These are phyloP conservation scores for Argentina anserina DNA, from an alignment of 306 rosid genomes.

Conservation along the genomic window DNA sequence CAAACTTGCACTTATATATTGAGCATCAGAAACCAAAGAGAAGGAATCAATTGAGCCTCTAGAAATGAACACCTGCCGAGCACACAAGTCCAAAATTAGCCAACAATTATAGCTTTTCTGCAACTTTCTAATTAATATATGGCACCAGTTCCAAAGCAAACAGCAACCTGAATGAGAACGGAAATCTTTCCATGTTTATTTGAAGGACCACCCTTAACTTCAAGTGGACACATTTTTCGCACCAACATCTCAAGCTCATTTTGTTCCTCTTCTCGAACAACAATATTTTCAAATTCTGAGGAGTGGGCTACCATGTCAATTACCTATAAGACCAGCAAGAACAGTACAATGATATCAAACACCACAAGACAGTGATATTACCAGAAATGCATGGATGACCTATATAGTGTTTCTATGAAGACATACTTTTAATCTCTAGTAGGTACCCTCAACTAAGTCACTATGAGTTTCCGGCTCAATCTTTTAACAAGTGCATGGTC, in stretches of 20 bases:
- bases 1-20: slow-evolving; percentile 96
- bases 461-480: not conserved
- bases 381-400: not conserved
- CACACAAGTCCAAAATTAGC: slow-evolving; percentile 30
- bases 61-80: slow-evolving; percentile 82
- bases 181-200: slow-evolving; percentile 94
- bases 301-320: slow-evolving; percentile 92
- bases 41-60: slow-evolving; percentile 81
- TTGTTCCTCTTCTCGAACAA: slow-evolving; percentile 95
- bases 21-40: slow-evolving; percentile 91
- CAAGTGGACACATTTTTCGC: slow-evolving; percentile 74
- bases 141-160: slow-evolving; percentile 15
- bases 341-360: slow-evolving; percentile 2
- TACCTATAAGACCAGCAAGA: slow-evolving; percentile 49
- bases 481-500: not conserved
- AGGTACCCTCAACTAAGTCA: not conserved
- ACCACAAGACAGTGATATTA: not conserved
- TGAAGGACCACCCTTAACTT: slow-evolving; percentile 92
- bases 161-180: slow-evolving; percentile 81
- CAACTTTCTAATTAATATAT: slow-evolving; percentile 4
- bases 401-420: not conserved
- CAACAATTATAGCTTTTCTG: slow-evolving; percentile 6
- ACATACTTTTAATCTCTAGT: not conserved
- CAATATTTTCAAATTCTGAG: slow-evolving; percentile 94
- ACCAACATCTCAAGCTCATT: slow-evolving; percentile 84